phyloP scores from a whole-genome alignment of 2,329 filamentous ascomycete genomes.

The Colletotrichum chlorophyti region DNA sequence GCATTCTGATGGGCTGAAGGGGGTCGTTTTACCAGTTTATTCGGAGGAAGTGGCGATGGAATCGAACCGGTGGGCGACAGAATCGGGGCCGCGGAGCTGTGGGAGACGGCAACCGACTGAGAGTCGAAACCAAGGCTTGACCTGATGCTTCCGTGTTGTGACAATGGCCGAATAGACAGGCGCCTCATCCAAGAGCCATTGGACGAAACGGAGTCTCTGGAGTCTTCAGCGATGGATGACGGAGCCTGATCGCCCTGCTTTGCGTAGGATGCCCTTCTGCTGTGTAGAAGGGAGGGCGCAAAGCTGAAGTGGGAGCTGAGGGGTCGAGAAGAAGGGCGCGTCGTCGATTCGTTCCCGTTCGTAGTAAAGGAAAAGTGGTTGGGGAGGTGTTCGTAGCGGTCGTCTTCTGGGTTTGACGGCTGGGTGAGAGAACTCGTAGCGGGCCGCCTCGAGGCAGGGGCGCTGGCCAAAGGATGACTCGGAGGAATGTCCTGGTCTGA shows the following conservation, averaged over 20 bases:
- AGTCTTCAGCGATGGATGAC: conserved; percentile 49
- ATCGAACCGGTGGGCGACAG: conserved; percentile 49
- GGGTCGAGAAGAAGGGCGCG: conserved; percentile 36
- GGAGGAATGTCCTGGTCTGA: conserved; percentile 42
- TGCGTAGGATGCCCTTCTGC: conserved; percentile 51
- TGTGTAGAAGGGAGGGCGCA: conserved; percentile 43
- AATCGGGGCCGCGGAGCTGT: conserved; percentile 72
- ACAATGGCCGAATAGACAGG: conserved; percentile 70
- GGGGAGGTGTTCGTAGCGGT: conserved; percentile 30
- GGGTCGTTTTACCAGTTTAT: conserved; percentile 80
- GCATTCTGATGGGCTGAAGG: conserved; percentile 60
- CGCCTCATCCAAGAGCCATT: conserved; percentile 76
- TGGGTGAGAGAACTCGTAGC: conserved; percentile 49
- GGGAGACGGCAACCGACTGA: conserved; percentile 69
- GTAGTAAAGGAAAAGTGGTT: conserved; percentile 28
- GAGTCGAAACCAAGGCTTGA: conserved; percentile 72
- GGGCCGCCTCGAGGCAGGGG: conserved; percentile 46
- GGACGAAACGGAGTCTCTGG: conserved; percentile 65
- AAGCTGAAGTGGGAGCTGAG: conserved; percentile 47
- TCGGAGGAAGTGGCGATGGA: conserved; percentile 62
- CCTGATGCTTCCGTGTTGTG: conserved; percentile 68
- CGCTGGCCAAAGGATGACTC: conserved; percentile 34
- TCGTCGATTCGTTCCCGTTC: conserved; percentile 35
- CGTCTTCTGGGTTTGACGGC: conserved; percentile 38
- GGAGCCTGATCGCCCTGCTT: conserved; percentile 45